Evolutionary conservation across 768 basidiomycete species (phyloP).

Genomic region (Cystofilobasidium capitatum): DNA sequence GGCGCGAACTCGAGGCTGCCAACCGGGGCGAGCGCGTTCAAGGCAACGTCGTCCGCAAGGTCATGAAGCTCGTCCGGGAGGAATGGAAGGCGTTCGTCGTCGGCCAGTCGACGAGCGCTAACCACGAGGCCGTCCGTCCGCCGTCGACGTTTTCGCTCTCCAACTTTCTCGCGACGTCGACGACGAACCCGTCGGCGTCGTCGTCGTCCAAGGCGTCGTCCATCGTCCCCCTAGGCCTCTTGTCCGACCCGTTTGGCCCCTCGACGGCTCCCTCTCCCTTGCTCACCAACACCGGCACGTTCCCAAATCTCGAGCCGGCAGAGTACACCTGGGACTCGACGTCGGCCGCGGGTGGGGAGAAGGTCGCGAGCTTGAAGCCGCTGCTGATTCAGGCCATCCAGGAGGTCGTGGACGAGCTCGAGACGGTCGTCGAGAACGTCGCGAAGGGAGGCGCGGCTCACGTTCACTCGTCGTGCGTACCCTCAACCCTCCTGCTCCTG

Average conservation of each 20-base stretch:
- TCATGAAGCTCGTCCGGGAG: constrained; percentile 87
- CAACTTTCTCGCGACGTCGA: constrained; percentile 35
- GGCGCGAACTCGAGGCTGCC: constrained; percentile 44
- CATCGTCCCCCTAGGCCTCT: constrained; percentile 2
- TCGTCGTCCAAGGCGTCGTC: neutral
- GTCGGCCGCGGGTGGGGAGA: constrained; percentile 13
- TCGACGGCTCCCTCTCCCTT: neutral
- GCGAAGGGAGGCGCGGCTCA: constrained; percentile 91
- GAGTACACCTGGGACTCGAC: constrained; percentile 21
- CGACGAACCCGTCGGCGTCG: constrained; percentile 6
- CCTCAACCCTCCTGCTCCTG: neutral
- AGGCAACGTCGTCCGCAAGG: constrained; percentile 85
- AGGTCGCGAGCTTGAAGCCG: constrained; percentile 55
- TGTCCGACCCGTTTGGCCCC: constrained; percentile 5
- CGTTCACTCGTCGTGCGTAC: constrained; percentile 88
- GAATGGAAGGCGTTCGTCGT: constrained; percentile 63
- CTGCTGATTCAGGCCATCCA: constrained; percentile 94
- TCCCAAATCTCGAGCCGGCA: constrained; percentile 20
- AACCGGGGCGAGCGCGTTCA: constrained; percentile 1
- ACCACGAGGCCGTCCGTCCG: constrained; percentile 2
- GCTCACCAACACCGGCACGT: neutral
- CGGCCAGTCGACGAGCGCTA: constrained; percentile 21
- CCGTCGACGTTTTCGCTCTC: constrained; percentile 22
- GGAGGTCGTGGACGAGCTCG: constrained; percentile 89
- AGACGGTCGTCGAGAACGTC: constrained; percentile 89